phyloP scores from a whole-genome alignment of 1,139 yeast genomes.

The Hansenula lynferdii region DNA sequence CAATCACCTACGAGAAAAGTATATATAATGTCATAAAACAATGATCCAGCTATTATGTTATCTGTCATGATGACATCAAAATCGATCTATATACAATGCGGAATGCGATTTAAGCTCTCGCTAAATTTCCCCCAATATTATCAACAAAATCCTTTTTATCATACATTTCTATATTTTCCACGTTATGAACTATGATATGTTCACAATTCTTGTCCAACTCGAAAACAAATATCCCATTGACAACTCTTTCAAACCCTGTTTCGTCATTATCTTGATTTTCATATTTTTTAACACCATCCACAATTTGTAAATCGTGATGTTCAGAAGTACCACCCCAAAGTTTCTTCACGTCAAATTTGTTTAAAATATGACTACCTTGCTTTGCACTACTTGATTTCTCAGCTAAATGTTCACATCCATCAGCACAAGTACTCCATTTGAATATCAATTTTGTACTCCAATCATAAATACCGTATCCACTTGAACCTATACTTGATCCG shows the following conservation, averaged over 20 bases:
- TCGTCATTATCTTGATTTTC: neutral
- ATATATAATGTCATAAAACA: no score
- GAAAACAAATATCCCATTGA: constrained; percentile 65
- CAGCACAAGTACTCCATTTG: constrained; percentile 57
- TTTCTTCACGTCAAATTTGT: constrained; percentile 1
- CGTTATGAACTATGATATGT: constrained; percentile 61
- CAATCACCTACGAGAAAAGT: no score
- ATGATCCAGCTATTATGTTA: no score
- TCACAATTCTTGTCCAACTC: constrained; percentile 60
- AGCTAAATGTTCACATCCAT: constrained; percentile 11
- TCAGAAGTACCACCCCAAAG: neutral
- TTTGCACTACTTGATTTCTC: constrained; percentile 1
- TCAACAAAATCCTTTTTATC: constrained; percentile 30
- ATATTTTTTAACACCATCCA: neutral
- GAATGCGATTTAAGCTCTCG: neutral
- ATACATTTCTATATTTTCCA: constrained; percentile 69
- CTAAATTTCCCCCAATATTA: constrained; percentile 7
- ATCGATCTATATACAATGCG: neutral
- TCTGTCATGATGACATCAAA: no score
- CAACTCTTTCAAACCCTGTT: constrained; percentile 4
- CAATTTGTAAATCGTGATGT: neutral
- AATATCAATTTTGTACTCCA: constrained; percentile 49
- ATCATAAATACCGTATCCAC: constrained; percentile 23
- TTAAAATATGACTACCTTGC: neutral
- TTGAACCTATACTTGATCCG: neutral